phyloP scores from a whole-genome alignment of 306 rosid species.

The Mucuna pruriens region DNA sequence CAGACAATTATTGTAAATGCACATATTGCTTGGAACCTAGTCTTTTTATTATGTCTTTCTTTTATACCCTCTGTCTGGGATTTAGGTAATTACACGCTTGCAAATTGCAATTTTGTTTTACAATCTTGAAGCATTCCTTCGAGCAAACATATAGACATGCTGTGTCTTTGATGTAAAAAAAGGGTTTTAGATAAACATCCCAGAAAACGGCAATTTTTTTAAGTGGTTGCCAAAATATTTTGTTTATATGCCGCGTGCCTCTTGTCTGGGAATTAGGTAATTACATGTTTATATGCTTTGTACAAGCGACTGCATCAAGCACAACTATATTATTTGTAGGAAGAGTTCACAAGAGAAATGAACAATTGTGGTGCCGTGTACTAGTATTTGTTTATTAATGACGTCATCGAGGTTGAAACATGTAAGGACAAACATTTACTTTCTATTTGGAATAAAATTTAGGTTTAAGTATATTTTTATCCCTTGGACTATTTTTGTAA shows the following conservation, averaged over 20 bases:
- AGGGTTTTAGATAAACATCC: not conserved
- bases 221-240: not conserved
- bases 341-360: not conserved
- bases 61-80: not conserved
- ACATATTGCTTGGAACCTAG: conserved; percentile 27
- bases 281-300: no score
- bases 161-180: not conserved
- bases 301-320: not conserved
- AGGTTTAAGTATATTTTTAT: no score
- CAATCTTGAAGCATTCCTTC: not conserved
- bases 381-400: not conserved
- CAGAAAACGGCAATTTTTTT: not conserved
- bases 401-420: no score
- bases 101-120: conserved; percentile 4
- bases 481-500: no score
- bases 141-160: not conserved
- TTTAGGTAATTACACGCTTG: not conserved
- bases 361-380: not conserved
- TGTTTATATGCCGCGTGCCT: not conserved
- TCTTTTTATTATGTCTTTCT: not conserved
- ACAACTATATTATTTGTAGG: not conserved
- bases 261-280: no score
- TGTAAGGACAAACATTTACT: no score
- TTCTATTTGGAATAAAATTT: no score
- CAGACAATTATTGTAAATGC: conserved; percentile 45